Evolutionary conservation across 352 stramenopile species (phyloP), one percentile per base, ranked within the genome.

Genomic region (Phytophthora meadii): DNA sequence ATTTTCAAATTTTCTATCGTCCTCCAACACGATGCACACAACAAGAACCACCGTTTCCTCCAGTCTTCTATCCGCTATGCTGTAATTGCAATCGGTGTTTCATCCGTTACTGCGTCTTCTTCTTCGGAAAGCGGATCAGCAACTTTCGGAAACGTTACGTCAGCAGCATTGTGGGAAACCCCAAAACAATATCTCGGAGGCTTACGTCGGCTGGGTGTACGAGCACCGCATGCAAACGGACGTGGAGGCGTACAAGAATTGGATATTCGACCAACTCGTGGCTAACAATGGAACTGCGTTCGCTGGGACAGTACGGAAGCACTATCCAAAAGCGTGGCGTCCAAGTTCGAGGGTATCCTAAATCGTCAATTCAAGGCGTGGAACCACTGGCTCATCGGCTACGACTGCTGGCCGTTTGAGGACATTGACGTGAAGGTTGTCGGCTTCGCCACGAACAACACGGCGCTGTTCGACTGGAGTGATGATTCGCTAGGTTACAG

Each of bases 281-380:
- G 34, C 37, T 6, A 59, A 55, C 40, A 64, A 70, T 1, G 61
- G 61, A 11, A 81, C 61, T 81, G 73, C 61, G 22, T 81, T 7
- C 73, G 73, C 24, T 81, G 73, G 69, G 69, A 81, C 55, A 76
- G 58, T 45, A 81, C 47, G 4, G 54, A 78, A 9, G 61, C 52
- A 41, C 50, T 81, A 19, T 51, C 69, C 14, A 73, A 76, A 44
- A 32, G 55, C 30, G 61, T 47, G 1, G 72, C 72, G 1, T 64
- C 68, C 51, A 72, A 80, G 64, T 78, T 81, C 47, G 48, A 73
- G 54, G 42, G 32, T 39, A 74, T 81, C 54, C 65, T 81, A 17
- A 65, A 69, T n/a, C 57, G 61, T 14, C 61, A 69, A 48, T 59
- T 64, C 47, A 64, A 64, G 53, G 61, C 54, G 3, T 69, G 72